Conservation (phyloP, 305 asterid species). For the Fraxinus sp. region DNA sequence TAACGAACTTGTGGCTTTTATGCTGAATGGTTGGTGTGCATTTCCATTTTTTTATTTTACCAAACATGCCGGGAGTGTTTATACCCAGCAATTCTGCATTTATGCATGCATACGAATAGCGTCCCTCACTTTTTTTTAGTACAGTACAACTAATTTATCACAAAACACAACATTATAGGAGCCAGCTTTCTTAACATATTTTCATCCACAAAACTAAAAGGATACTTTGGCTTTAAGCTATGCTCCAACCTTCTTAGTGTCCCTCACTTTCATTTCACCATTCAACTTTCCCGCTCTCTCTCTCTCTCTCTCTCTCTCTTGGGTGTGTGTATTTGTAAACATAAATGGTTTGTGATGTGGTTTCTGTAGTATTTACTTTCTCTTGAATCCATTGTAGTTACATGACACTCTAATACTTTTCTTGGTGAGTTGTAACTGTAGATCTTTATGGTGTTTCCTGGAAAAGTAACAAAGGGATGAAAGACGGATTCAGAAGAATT, state of each 20-base stretch:
- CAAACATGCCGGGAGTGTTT: neutral
- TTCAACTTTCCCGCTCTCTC: slow-evolving; percentile 21
- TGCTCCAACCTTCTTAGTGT: neutral
- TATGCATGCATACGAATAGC: neutral
- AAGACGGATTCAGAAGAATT: slow-evolving; percentile 15
- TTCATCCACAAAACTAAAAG: slow-evolving; percentile 11
- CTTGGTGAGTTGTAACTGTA: neutral
- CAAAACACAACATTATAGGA: neutral
- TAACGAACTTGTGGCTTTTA: too few relatives aligned
- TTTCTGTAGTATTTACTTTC: neutral
- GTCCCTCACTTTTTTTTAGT: neutral
- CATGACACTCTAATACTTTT: neutral
- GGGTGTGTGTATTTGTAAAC: neutral
- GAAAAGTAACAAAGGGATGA: slow-evolving; percentile 25
- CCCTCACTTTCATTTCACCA: slow-evolving; percentile 1
- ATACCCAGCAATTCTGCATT: neutral
- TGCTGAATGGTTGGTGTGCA: too few relatives aligned
- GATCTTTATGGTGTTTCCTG: slow-evolving; percentile 11
- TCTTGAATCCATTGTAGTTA: neutral
- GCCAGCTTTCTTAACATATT: neutral
- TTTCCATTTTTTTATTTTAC: too few relatives aligned
- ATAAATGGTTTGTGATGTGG: neutral
- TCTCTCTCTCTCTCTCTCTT: neutral
- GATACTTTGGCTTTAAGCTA: slow-evolving; percentile 11
- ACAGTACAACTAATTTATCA: neutral